Base-by-base conservation (phyloP, 768 basidiomycete species). In the Pisolithus marmoratus region DNA sequence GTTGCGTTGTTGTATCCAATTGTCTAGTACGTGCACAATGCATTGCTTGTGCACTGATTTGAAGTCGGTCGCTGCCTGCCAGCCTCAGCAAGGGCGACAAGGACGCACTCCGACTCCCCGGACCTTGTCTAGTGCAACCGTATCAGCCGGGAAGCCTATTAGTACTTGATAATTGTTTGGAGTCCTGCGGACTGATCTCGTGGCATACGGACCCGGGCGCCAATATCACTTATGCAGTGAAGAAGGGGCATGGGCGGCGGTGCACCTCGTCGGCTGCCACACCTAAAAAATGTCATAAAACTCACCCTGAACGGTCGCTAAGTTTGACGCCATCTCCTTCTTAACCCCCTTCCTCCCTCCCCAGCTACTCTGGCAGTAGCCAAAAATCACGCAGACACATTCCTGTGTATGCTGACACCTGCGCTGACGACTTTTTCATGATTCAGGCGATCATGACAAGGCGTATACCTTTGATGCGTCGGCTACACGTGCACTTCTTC, bases 291-390 rank as follows among this genome's bases (percentile, higher is more conserved):
- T 34, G 26, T 29, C 26, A 17, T 26, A 26, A 45, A 45, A 26
- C 27, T 23, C 23, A 45, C 43, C 43, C 17, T 27, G 24, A 24
- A 3, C 15, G 14, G 26, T n/a, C 43, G 26, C n/a, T 8, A 27
- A 45, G 15, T 24, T 22, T 8, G n/a, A 15, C 26, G 5, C 26
- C 26, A 17, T 26, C 26, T n/a, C n/a, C 23, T 26, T n/a, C 43
- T 8, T 17, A 27, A 27, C 4, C 12, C 8, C 24, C 43, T 27
- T 45, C 26, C 8, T 26, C 34, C 34, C 34, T 5, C 29, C 29
- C 17, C n/a, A n/a, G 43, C 43, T 45, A 45, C 43, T 23, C 43
- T 45, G 43, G 43, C 17, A 45, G 43, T 45, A 45, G 43, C 43
- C 23, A n/a, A 45, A 27, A 15, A 17, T 3, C 15, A 14, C 5